Conservation (phyloP, 495 filamentous ascomycete genomes). For the Aspergillus cavernicola region DNA sequence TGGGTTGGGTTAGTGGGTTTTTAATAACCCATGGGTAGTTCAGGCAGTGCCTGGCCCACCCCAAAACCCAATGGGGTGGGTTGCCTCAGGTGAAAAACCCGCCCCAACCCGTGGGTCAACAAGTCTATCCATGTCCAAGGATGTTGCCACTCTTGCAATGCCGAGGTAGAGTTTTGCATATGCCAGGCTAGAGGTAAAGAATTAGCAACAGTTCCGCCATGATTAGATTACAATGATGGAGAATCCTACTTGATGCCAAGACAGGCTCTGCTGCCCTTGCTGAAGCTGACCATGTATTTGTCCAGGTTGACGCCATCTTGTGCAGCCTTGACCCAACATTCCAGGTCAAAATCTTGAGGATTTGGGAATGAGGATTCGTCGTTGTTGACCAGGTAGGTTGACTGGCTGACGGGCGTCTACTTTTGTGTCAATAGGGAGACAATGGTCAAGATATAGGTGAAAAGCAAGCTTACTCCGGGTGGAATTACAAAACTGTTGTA, state of each 20-base stretch:
- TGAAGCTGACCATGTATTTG: conserved; percentile 38
- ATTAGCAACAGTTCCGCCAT: no score
- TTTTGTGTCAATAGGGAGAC: conserved; percentile 11
- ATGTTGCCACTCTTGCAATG: no score
- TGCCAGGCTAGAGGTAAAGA: no score
- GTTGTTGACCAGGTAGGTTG: conserved; percentile 40
- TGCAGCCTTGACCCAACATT: conserved; percentile 44
- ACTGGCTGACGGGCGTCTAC: conserved; percentile 44
- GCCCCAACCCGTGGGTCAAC: no score
- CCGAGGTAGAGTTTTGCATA: no score
- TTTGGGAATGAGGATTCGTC: conserved; percentile 47
- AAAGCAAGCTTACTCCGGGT: conserved; percentile 22
- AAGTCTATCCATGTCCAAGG: no score
- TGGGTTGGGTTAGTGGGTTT: no score
- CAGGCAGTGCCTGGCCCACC: no score
- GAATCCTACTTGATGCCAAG: conserved; percentile 42
- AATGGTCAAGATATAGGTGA: background rate
- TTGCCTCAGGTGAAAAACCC: no score
- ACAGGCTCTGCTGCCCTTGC: conserved; percentile 41
- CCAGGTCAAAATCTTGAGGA: conserved; percentile 44
- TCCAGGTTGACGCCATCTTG: conserved; percentile 30
- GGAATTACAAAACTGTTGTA: conserved; percentile 41
- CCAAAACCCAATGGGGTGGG: no score
- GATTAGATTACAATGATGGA: no score
- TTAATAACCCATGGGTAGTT: no score